Evolutionary conservation across 257 asterid genomes (phyloP).

Genomic region (Galeopsis tetrahit): DNA sequence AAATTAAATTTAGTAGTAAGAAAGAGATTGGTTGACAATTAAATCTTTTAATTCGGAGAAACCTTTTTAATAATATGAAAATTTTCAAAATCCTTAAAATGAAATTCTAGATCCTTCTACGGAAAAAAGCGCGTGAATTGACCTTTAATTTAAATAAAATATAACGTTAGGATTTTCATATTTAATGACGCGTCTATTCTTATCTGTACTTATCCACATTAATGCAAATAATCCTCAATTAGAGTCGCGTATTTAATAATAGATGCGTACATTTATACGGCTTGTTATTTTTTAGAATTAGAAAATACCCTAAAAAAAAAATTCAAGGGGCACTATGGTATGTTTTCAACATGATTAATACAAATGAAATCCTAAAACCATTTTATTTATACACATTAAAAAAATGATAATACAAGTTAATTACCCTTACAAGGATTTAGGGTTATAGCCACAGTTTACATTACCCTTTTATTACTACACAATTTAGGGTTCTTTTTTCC

Average conservation of each 20-base stretch:
- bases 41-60: too few relatives aligned
- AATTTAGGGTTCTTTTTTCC: slow-evolving; percentile 49
- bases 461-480: slow-evolving; percentile 22
- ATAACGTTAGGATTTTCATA: background rate
- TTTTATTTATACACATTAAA: background rate
- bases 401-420: background rate
- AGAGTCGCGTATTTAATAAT: background rate
- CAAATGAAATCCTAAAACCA: slow-evolving; percentile 33
- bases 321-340: background rate
- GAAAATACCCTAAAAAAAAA: background rate
- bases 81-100: too few relatives aligned
- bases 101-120: too few relatives aligned
- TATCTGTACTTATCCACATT: background rate
- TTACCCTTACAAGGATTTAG: slow-evolving; percentile 33
- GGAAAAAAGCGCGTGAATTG: too few relatives aligned
- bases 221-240: background rate
- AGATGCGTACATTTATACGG: background rate
- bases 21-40: too few relatives aligned
- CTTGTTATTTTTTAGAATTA: background rate
- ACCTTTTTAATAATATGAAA: too few relatives aligned
- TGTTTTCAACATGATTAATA: too few relatives aligned
- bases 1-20: too few relatives aligned
- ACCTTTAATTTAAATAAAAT: too few relatives aligned
- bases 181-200: background rate
- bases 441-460: slow-evolving; percentile 51